A percentile compares a stretch with the other conserved stretches of the same genome.
These are phyloP conservation scores for Gaertneriomyces semiglobifer DNA, from an alignment of 192 early-diverging fungal species.

Conservation along the genomic window DNA sequence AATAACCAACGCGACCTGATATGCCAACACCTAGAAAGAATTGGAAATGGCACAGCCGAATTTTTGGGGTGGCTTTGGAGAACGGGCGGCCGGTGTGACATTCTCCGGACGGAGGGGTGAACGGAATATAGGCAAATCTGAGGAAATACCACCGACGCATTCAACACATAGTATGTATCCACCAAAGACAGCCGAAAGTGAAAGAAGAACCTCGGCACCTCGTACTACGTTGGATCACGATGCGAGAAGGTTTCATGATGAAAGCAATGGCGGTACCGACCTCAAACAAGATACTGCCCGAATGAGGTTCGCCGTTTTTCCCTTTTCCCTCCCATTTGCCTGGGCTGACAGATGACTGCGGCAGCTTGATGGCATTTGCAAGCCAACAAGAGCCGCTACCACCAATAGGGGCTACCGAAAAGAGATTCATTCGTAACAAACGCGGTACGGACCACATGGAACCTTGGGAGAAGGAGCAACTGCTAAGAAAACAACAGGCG, in stretches of 20 bases:
- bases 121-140: too few species aligned
- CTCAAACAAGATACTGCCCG: too few species aligned
- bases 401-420: conserved; percentile 16
- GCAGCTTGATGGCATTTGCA: conserved; percentile 20
- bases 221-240: too few species aligned
- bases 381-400: conserved; percentile 23
- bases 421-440: conserved; percentile 23
- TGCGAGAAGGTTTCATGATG: too few species aligned
- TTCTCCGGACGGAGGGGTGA: too few species aligned
- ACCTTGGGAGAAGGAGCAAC: conserved; percentile 32
- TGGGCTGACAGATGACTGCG: too few species aligned
- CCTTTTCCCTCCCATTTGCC: too few species aligned
- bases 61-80: conserved; percentile 33
- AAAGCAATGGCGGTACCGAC: too few species aligned
- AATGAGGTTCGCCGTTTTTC: neutral
- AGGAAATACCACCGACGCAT: too few species aligned
- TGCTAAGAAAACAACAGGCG: conserved; percentile 23
- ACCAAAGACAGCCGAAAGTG: too few species aligned
- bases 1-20: neutral
- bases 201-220: too few species aligned
- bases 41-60: conserved; percentile 32
- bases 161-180: too few species aligned
- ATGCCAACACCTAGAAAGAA: conserved; percentile 21
- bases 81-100: conserved; percentile 14
- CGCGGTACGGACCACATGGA: conserved; percentile 25